phyloP scores from a whole-genome alignment of 352 stramenopile species.

The Phytopythium oedochilum region DNA sequence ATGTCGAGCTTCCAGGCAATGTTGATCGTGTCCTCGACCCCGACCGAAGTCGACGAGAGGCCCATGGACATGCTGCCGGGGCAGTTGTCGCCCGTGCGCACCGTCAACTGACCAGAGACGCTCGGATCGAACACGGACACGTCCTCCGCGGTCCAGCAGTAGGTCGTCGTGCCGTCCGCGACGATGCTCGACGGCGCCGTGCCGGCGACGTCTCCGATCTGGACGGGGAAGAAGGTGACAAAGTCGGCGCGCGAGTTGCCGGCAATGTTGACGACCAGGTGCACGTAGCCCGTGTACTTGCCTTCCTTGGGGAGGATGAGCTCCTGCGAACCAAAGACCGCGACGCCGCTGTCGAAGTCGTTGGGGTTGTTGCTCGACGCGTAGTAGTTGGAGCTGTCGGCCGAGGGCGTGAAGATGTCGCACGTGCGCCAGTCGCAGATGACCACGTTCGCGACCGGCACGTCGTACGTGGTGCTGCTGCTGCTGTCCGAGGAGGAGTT shows the following conservation, averaged over 20 bases:
- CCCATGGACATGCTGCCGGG: slow-evolving; percentile 55
- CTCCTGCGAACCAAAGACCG: slow-evolving; percentile 58
- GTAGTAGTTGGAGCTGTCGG: slow-evolving; percentile 49
- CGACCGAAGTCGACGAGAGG: slow-evolving; percentile 44
- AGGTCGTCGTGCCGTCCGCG: slow-evolving; percentile 64
- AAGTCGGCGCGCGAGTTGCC: slow-evolving; percentile 70
- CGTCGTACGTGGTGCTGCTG: slow-evolving; percentile 41
- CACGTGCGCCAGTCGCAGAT: slow-evolving; percentile 78
- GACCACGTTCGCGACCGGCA: slow-evolving; percentile 65
- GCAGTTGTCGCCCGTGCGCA: slow-evolving; percentile 67
- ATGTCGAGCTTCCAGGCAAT: slow-evolving; percentile 68
- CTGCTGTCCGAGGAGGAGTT: slow-evolving; percentile 13
- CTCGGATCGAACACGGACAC: slow-evolving; percentile 56
- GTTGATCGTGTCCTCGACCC: slow-evolving; percentile 43
- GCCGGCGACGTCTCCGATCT: slow-evolving; percentile 59
- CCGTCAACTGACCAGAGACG: slow-evolving; percentile 42
- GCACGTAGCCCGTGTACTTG: slow-evolving; percentile 76
- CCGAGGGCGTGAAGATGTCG: slow-evolving; percentile 48
- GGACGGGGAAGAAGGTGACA: slow-evolving; percentile 73
- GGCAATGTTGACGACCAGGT: slow-evolving; percentile 60
- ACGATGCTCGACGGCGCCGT: slow-evolving; percentile 37
- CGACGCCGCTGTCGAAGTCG: slow-evolving; percentile 47
- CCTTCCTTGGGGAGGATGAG: slow-evolving; percentile 68
- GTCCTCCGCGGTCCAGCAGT: slow-evolving; percentile 62
- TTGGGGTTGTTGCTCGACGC: slow-evolving; percentile 67